Evolutionary conservation across 352 stramenopile genomes (phyloP), one percentile per base, ranked within the genome.

Genomic region (Elongisporangium anandrum): DNA sequence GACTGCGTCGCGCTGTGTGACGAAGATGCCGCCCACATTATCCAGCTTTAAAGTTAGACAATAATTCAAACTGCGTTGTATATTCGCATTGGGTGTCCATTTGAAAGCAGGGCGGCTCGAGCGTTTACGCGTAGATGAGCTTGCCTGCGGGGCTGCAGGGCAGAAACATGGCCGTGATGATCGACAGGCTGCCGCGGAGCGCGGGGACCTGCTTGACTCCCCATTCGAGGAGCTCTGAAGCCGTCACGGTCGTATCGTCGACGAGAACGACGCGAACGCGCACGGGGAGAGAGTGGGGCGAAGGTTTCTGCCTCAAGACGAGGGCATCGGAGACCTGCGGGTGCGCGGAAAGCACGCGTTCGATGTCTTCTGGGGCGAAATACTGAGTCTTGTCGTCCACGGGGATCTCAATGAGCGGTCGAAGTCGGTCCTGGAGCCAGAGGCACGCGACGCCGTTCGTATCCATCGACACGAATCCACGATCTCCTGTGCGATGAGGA

Each of bases 1-100:
- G 96, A 99, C 66, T 99, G 95, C 81, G 94, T 99, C 45, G 91
- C 87, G 13, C 87, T 99, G 49, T 93, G 82, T 13, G 98, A 98
- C 66, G 81, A 97, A 48, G 90, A 99, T 53, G 97, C 96, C 15
- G 73, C 98, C 23, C 97, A 99, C 71, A 96, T 99, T 63, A 80
- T 98, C 22, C 79, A 93, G 63, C 60, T 92, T 57, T 88, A 54
- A 78, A 39, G 29, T 39, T 8, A 39, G 34, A 1, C 34, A 16
- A 45, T 17, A 45, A 45, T 45, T 17, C 34, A 45, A 45, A 45
- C 34, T 45, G 34, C 10, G 34, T 45, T 29, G 21, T 50, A 21
- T 55, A 17, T 34, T 22, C 21, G 29, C 24, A 38, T 26, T 38
- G 12, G 20, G 34, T 45, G 34, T 54, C 22, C 39, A 19, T 55